These are phyloP conservation scores for Metschnikowia aberdeeniae DNA, from an alignment of 805 yeast species.

Conservation along the genomic window DNA sequence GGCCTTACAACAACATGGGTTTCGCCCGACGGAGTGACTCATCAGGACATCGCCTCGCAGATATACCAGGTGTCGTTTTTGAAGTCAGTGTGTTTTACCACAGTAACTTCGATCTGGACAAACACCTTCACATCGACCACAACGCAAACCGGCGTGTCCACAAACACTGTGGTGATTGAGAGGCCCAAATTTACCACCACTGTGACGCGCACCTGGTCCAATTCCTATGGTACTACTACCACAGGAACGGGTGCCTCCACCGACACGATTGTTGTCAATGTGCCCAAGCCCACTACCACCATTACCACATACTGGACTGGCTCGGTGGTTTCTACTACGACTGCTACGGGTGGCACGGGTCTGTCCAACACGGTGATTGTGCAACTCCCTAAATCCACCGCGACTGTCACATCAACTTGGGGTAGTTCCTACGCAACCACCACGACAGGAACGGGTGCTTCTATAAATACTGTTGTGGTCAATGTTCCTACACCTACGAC, in stretches of 20 bases:
- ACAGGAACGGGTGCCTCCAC: conserved; percentile 6
- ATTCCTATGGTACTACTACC: conserved; percentile 4
- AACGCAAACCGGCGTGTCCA: conserved; percentile 6
- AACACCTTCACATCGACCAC: conserved; percentile 6
- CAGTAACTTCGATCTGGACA: conserved; percentile 6
- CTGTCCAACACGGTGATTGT: conserved; percentile 14
- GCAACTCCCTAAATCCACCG: conserved; percentile 8
- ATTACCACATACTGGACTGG: conserved; percentile 14
- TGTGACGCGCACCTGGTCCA: conserved; percentile 6
- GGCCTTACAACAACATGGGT: conserved; percentile 8
- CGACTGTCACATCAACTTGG: conserved; percentile 10
- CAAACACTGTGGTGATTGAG: conserved; percentile 20
- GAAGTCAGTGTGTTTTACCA: conserved; percentile 6
- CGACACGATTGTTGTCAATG: conserved; percentile 8
- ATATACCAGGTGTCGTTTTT: conserved; percentile 9
- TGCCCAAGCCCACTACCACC: conserved; percentile 6
- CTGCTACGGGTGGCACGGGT: conserved; percentile 11
- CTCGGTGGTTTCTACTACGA: conserved; percentile 10
- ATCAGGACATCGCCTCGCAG: conserved; percentile 9
- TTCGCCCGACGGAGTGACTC: conserved; percentile 4
- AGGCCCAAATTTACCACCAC: conserved; percentile 8
- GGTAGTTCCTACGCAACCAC: conserved; percentile 5
- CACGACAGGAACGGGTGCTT: conserved; percentile 8
- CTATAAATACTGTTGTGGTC: conserved; percentile 3
- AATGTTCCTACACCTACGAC: conserved; percentile 12